Conservation (phyloP, 1,139 yeast species). For the Arxiozyma heterogenica region DNA sequence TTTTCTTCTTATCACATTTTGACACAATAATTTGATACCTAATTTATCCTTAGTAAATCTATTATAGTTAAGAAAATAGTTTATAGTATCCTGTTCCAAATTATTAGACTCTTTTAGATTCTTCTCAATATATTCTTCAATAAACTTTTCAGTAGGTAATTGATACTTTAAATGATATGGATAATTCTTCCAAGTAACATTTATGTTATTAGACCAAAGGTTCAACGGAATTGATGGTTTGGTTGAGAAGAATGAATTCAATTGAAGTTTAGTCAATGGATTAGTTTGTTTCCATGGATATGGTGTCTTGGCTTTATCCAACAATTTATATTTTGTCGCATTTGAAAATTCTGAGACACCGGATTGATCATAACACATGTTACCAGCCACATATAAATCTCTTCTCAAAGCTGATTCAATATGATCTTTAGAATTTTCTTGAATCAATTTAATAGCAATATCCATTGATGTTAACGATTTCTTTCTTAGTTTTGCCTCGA, state of each 20-base stretch:
- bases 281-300: conserved; percentile 30
- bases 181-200: conserved; percentile 33
- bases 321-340: conserved; percentile 42
- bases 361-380: conserved; percentile 52
- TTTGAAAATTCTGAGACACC: conserved; percentile 50
- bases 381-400: conserved; percentile 72
- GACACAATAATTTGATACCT: conserved; percentile 43
- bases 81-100: conserved; percentile 48
- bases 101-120: conserved; percentile 43
- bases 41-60: conserved; percentile 42
- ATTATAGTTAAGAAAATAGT: conserved; percentile 42
- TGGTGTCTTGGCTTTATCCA: conserved; percentile 51
- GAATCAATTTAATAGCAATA: conserved; percentile 61
- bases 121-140: conserved; percentile 29
- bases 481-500: conserved; percentile 45
- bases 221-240: conserved; percentile 23
- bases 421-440: conserved; percentile 50
- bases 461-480: conserved; percentile 71
- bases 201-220: conserved; percentile 16
- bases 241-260: conserved; percentile 21
- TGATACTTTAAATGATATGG: conserved; percentile 62
- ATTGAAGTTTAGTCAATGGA: conserved; percentile 25
- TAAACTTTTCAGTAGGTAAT: conserved; percentile 59
- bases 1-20: conserved; percentile 22
- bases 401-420: conserved; percentile 59